These are phyloP conservation scores for Lizonia empirigonia DNA, from an alignment of 2,329 filamentous ascomycete genomes.

Conservation along the genomic window DNA sequence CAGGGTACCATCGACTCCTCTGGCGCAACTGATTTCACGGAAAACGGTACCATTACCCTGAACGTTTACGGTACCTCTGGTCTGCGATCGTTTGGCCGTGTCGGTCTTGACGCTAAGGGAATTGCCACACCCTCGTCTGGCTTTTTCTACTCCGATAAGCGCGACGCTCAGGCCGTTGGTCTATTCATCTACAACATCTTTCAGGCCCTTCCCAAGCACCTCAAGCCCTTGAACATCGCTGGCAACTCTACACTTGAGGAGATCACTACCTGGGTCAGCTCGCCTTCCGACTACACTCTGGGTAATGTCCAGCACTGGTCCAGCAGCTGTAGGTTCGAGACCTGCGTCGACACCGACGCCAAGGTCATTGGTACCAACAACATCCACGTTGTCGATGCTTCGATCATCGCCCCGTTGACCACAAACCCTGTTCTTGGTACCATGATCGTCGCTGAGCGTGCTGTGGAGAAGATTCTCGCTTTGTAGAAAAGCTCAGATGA, in stretches of 20 bases:
- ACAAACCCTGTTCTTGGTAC: conserved; percentile 62
- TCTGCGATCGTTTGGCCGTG: conserved; percentile 56
- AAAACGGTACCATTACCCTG: conserved; percentile 58
- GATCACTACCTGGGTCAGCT: conserved; percentile 59
- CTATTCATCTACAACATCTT: conserved; percentile 60
- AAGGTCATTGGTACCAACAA: conserved; percentile 57
- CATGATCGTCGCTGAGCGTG: conserved; percentile 61
- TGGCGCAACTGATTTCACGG: conserved; percentile 50
- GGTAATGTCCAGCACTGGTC: conserved; percentile 62
- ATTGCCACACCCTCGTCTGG: conserved; percentile 50
- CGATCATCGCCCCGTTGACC: conserved; percentile 57
- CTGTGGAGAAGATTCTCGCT: conserved; percentile 55
- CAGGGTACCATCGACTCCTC: conserved; percentile 61
- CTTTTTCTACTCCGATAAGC: conserved; percentile 55
- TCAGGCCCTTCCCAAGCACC: conserved; percentile 50
- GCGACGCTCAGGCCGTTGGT: conserved; percentile 57
- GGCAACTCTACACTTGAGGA: conserved; percentile 55
- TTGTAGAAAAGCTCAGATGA: conserved; percentile 7
- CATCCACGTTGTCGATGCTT: conserved; percentile 59
- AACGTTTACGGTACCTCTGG: conserved; percentile 65
- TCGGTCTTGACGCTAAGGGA: conserved; percentile 54
- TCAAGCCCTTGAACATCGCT: conserved; percentile 58
- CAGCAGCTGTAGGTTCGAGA: conserved; percentile 57
- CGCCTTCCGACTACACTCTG: conserved; percentile 54
- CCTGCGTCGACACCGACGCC: conserved; percentile 57